A percentile compares a stretch with the other conserved stretches of the same genome.
These are phyloP conservation scores for Marasmius fiardii DNA, from an alignment of 1,284 basidiomycete genomes.

Conservation along the genomic window DNA sequence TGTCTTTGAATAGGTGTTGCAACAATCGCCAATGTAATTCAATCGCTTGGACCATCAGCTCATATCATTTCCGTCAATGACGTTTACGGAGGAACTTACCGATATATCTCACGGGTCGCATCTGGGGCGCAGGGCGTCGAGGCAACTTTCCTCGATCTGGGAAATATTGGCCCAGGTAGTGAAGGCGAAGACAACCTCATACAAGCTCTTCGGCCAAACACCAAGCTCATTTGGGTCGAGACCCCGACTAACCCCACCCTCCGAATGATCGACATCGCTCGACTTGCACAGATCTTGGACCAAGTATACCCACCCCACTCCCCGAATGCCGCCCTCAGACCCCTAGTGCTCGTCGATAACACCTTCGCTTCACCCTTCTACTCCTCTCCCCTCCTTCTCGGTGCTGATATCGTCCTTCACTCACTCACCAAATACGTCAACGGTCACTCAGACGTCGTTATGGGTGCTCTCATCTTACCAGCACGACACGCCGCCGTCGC, in stretches of 20 bases:
- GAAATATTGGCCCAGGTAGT: conserved; percentile 34
- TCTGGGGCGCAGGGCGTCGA: conserved; percentile 69
- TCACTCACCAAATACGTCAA: conserved; percentile 90
- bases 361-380: conserved; percentile 94
- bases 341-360: conserved; percentile 84
- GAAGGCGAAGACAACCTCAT: conserved; percentile 60
- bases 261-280: conserved; percentile 76
- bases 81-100: conserved; percentile 91
- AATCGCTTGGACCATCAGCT: conserved; percentile 69
- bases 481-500: conserved; percentile 46
- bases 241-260: conserved; percentile 95
- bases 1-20: conserved; percentile 51
- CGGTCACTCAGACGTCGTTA: conserved; percentile 90
- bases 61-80: conserved; percentile 90
- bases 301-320: conserved; percentile 49
- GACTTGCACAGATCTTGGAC: conserved; percentile 50
- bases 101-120: conserved; percentile 83
- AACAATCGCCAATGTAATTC: conserved; percentile 81
- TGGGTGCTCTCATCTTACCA: conserved; percentile 79
- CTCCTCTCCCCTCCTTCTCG: conserved; percentile 82
- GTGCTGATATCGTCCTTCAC: conserved; percentile 84
- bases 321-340: conserved; percentile 41
- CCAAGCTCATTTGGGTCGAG: conserved; percentile 96
- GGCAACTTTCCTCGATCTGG: conserved; percentile 85
- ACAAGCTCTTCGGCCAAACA: conserved; percentile 69